phyloP scores from a whole-genome alignment of 108 stramenopile species.

The Schizochytrium sp. region DNA sequence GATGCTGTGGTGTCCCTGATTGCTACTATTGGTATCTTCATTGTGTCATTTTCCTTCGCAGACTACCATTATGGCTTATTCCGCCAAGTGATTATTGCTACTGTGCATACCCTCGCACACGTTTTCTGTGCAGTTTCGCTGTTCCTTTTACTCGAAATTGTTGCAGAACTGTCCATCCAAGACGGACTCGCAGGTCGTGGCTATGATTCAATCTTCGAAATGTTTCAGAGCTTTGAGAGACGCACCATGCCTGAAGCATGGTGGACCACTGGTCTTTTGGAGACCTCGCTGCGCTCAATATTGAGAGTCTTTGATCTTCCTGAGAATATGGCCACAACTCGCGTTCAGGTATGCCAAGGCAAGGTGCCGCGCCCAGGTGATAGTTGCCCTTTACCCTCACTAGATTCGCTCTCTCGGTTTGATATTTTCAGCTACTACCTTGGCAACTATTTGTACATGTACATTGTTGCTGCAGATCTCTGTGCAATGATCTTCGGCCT shows the following conservation, averaged over 20 bases:
- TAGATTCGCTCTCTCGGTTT: constrained; percentile 25
- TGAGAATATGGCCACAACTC: constrained; percentile 58
- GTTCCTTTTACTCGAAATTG: constrained; percentile 40
- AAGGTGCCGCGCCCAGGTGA: background rate
- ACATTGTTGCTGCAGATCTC: constrained; percentile 28
- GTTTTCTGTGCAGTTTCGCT: constrained; percentile 24
- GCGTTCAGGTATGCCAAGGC: constrained; percentile 42
- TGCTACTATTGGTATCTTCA: background rate
- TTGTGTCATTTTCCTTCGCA: constrained; percentile 14
- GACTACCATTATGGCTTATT: constrained; percentile 12
- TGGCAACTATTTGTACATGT: constrained; percentile 47
- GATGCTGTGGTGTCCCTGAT: background rate
- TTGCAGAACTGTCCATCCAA: constrained; percentile 13
- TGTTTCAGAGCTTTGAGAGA: constrained; percentile 54
- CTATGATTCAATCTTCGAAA: constrained; percentile 23
- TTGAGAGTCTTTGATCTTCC: constrained; percentile 41
- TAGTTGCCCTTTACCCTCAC: background rate
- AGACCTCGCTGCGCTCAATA: background rate
- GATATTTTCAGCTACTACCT: constrained; percentile 36
- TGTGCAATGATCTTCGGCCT: constrained; percentile 47
- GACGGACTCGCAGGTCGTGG: constrained; percentile 52
- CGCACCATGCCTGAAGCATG: constrained; percentile 47
- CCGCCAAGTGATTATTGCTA: constrained; percentile 24
- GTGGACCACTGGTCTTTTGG: constrained; percentile 51
- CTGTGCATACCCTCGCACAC: constrained; percentile 9